A percentile compares a stretch with the other conserved stretches of the same genome.
Conservation (phyloP, 2,329 filamentous ascomycete genomes). For the Claviceps sp. region DNA sequence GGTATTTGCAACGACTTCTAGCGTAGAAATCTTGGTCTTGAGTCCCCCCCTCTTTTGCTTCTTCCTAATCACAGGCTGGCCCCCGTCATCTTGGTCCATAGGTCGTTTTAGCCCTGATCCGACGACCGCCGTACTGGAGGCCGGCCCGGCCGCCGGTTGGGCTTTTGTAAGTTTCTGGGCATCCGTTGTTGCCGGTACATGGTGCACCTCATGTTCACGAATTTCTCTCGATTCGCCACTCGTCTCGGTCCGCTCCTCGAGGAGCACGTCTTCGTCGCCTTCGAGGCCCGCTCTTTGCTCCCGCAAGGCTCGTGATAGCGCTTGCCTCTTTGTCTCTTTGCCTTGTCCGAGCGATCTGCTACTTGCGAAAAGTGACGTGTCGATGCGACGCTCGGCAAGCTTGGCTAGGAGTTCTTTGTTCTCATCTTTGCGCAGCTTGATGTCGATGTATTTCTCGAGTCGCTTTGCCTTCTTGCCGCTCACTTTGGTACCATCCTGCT, state of each 20-base stretch:
- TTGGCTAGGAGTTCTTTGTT: slow-evolving; percentile 74
- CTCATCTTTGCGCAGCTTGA: slow-evolving; percentile 88
- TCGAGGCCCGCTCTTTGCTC: slow-evolving; percentile 53
- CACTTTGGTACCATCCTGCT: slow-evolving; percentile 38
- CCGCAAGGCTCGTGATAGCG: slow-evolving; percentile 46
- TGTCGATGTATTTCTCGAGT: slow-evolving; percentile 63
- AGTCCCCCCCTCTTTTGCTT: slow-evolving; percentile 59
- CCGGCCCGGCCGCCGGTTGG: neutral
- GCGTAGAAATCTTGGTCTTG: slow-evolving; percentile 35
- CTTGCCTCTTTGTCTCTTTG: slow-evolving; percentile 58
- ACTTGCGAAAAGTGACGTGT: slow-evolving; percentile 70
- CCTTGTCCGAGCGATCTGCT: slow-evolving; percentile 62
- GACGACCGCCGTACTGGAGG: slow-evolving; percentile 13
- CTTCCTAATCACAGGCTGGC: slow-evolving; percentile 71
- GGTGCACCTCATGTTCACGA: slow-evolving; percentile 11
- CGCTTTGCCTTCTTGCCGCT: slow-evolving; percentile 54
- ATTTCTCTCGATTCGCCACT: slow-evolving; percentile 15
- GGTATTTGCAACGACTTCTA: slow-evolving; percentile 24
- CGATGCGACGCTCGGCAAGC: slow-evolving; percentile 63
- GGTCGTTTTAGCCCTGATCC: slow-evolving; percentile 82
- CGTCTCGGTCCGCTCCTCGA: slow-evolving; percentile 25
- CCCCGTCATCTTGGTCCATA: slow-evolving; percentile 64
- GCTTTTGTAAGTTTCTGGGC: neutral
- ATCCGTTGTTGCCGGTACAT: neutral
- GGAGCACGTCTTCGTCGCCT: slow-evolving; percentile 40